A percentile compares a stretch with the other conserved stretches of the same genome.
These are phyloP conservation scores for Bathelium albidoporum DNA, from an alignment of 495 filamentous ascomycete genomes.

Conservation along the genomic window DNA sequence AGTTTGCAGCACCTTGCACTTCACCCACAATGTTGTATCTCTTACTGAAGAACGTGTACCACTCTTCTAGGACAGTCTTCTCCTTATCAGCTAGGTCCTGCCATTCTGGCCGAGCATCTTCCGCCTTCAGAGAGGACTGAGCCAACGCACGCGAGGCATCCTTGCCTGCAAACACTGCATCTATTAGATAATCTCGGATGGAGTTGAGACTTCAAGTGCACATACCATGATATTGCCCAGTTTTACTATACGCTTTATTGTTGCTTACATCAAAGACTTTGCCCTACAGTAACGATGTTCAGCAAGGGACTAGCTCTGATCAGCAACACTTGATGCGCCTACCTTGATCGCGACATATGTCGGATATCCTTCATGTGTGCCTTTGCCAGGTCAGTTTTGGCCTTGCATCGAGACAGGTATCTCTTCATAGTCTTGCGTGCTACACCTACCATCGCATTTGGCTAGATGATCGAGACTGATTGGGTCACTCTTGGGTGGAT, in stretches of 20 bases:
- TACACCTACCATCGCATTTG: slow-evolving; percentile 64
- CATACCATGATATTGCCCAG: slow-evolving; percentile 75
- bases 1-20: slow-evolving; percentile 50
- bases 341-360: slow-evolving; percentile 89
- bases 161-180: slow-evolving; percentile 82
- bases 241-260: slow-evolving; percentile 75
- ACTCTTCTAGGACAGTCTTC: slow-evolving; percentile 75
- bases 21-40: slow-evolving; percentile 86
- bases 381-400: slow-evolving; percentile 25
- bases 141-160: slow-evolving; percentile 86
- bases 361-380: slow-evolving; percentile 53
- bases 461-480: slow-evolving; percentile 66
- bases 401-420: not conserved
- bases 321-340: not conserved
- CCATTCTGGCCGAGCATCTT: slow-evolving; percentile 79
- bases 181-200: not conserved
- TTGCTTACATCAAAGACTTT: slow-evolving; percentile 87
- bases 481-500: slow-evolving; percentile 78
- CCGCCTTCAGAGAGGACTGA: slow-evolving; percentile 72
- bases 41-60: slow-evolving; percentile 92
- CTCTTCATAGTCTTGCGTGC: not conserved
- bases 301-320: not conserved
- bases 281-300: slow-evolving; percentile 40
- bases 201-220: slow-evolving; percentile 1
- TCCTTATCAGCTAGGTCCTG: slow-evolving; percentile 77